Percentiles rank a stretch among this genome's conserved stretches.
Conservation (phyloP, 164 flowering plant genomes). For the Magnolia changhungtana region DNA sequence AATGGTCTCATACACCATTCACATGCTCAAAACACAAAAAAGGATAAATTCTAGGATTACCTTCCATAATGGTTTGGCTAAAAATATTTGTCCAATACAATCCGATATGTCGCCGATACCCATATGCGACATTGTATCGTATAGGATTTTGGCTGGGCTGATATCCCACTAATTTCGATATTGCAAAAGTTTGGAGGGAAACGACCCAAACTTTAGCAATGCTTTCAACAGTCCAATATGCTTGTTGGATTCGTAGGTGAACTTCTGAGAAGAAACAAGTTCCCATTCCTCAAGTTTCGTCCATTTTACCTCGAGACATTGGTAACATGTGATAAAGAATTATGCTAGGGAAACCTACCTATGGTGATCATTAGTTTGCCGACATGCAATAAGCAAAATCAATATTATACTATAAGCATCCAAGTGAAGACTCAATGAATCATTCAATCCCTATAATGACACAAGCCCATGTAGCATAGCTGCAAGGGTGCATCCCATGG, state of each 20-base stretch:
- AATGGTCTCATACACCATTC: too few relatives aligned
- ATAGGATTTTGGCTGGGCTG: too few relatives aligned
- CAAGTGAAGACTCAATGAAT: neutral
- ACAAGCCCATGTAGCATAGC: neutral
- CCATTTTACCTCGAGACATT: neutral
- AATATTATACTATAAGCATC: neutral
- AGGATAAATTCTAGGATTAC: too few relatives aligned
- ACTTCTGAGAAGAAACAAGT: neutral
- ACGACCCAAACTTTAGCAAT: too few relatives aligned
- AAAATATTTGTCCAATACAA: too few relatives aligned
- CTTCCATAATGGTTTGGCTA: too few relatives aligned
- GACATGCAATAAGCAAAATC: neutral
- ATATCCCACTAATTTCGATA: too few relatives aligned
- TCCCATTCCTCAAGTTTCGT: neutral
- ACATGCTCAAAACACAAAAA: too few relatives aligned
- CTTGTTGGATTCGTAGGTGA: neutral
- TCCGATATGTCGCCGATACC: too few relatives aligned
- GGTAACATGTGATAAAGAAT: neutral
- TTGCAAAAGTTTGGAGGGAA: too few relatives aligned
- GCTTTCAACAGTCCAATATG: neutral
- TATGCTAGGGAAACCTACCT: neutral
- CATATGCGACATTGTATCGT: too few relatives aligned
- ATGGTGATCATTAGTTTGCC: neutral
- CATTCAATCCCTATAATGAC: neutral
- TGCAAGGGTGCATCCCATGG: neutral